A percentile compares a stretch with the other conserved stretches of the same genome.
phyloP scores from a whole-genome alignment of 352 stramenopile genomes.

The Phytophthora litchii region DNA sequence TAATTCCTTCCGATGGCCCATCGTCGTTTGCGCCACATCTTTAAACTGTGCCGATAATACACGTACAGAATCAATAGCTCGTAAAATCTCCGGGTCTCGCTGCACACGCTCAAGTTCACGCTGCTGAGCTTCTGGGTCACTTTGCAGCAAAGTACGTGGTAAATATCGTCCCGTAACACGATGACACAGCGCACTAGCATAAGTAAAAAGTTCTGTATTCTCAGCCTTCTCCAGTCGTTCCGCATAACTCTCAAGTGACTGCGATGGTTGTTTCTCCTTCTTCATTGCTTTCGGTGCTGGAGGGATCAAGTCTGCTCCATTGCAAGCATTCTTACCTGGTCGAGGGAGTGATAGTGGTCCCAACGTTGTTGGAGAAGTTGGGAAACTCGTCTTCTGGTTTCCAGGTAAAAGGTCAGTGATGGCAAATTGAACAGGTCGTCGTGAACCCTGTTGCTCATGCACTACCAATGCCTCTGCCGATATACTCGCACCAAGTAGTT shows the following conservation, averaged over 20 bases:
- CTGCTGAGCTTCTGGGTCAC: slow-evolving; percentile 52
- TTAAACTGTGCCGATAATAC: slow-evolving; percentile 76
- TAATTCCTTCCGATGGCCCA: slow-evolving; percentile 70
- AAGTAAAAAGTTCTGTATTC: slow-evolving; percentile 72
- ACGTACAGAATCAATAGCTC: slow-evolving; percentile 54
- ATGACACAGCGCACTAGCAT: slow-evolving; percentile 69
- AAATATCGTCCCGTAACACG: slow-evolving; percentile 71
- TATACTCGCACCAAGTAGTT: slow-evolving; percentile 42
- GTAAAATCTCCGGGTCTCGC: slow-evolving; percentile 59
- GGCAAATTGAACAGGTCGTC: slow-evolving; percentile 22
- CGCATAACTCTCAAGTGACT: slow-evolving; percentile 37
- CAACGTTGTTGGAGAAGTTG: slow-evolving; percentile 3
- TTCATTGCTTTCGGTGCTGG: slow-evolving; percentile 20
- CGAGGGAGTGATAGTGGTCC: slow-evolving; percentile 22
- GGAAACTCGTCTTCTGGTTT: slow-evolving; percentile 16
- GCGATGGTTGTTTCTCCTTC: neutral
- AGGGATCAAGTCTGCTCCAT: slow-evolving; percentile 1
- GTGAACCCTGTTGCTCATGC: slow-evolving; percentile 3
- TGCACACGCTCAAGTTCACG: slow-evolving; percentile 65
- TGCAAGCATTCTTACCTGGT: slow-evolving; percentile 4
- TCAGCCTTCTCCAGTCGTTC: slow-evolving; percentile 48
- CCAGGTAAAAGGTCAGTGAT: slow-evolving; percentile 43
- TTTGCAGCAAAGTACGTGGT: slow-evolving; percentile 46
- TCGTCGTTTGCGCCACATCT: slow-evolving; percentile 54
- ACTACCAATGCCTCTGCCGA: slow-evolving; percentile 36